phyloP scores from a whole-genome alignment of 495 filamentous ascomycete species.

The Hyaloscypha bicolor region DNA sequence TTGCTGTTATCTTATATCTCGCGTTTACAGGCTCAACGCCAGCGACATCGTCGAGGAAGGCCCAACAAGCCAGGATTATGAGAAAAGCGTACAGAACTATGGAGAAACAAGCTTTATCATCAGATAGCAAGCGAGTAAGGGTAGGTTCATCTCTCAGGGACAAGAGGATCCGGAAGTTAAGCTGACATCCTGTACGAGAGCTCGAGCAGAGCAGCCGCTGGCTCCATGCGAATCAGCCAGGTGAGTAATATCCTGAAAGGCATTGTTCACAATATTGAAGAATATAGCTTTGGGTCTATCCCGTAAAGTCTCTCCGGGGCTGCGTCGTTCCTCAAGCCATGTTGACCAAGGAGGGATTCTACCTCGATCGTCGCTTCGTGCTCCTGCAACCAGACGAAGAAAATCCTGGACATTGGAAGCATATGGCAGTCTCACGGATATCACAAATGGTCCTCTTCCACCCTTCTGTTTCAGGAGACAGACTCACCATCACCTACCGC shows the following conservation, averaged over 20 bases:
- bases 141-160: background rate
- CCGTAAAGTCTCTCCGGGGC: constrained; percentile 81
- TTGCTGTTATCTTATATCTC: background rate
- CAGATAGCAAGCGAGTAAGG: background rate
- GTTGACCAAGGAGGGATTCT: constrained; percentile 68
- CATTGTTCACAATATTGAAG: constrained; percentile 1
- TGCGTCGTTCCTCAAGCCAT: constrained; percentile 56
- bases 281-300: constrained; percentile 78
- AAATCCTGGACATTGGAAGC: constrained; percentile 42
- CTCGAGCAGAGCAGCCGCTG: background rate
- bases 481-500: constrained; percentile 58
- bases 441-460: constrained; percentile 70
- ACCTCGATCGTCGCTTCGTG: constrained; percentile 80
- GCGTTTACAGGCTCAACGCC: background rate
- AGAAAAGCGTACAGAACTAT: constrained; percentile 22
- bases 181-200: background rate
- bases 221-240: constrained; percentile 39
- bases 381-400: constrained; percentile 55
- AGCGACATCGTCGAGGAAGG: constrained; percentile 7
- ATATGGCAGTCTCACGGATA: constrained; percentile 69
- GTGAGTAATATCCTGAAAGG: constrained; percentile 31
- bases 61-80: constrained; percentile 16
- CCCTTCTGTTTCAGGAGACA: constrained; percentile 53
- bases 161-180: constrained; percentile 30
- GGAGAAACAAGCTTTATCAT: background rate